A percentile compares a stretch with the other conserved stretches of the same genome.
Evolutionary conservation across 352 stramenopile species (phyloP).

Genomic region (Aphanomyces cochlioides): DNA sequence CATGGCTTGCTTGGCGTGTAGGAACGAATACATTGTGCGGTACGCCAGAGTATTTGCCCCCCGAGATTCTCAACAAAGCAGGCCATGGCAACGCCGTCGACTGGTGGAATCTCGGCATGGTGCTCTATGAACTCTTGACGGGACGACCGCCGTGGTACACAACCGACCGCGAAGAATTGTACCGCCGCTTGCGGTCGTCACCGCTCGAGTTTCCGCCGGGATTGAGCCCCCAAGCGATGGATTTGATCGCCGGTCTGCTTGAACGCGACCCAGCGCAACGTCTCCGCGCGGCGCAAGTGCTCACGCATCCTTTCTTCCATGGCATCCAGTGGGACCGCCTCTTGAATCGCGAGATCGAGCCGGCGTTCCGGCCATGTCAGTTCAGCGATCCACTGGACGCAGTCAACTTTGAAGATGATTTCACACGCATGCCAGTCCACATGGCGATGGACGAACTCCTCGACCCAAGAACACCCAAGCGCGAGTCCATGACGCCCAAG

Average conservation of each 20-base stretch:
- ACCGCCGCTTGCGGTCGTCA: slow-evolving; percentile 57
- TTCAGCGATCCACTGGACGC: slow-evolving; percentile 80
- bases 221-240: slow-evolving; percentile 61
- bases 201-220: slow-evolving; percentile 72
- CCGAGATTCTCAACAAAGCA: slow-evolving; percentile 74
- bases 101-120: slow-evolving; percentile 82
- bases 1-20: background rate
- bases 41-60: slow-evolving; percentile 81
- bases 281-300: slow-evolving; percentile 84
- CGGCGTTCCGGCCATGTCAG: slow-evolving; percentile 76
- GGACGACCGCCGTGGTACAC: slow-evolving; percentile 75
- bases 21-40: slow-evolving; percentile 80
- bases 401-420: slow-evolving; percentile 82
- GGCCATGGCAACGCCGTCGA: slow-evolving; percentile 78
- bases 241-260: slow-evolving; percentile 83
- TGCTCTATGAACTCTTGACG: slow-evolving; percentile 82
- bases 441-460: slow-evolving; percentile 12
- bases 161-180: slow-evolving; percentile 72
- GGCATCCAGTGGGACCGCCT: slow-evolving; percentile 80
- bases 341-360: slow-evolving; percentile 68
- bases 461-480: background rate
- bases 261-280: slow-evolving; percentile 89
- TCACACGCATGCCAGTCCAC: slow-evolving; percentile 67
- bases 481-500: slow-evolving; percentile 34
- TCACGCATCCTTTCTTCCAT: slow-evolving; percentile 77